Evolutionary conservation across 164 flowering plant species (phyloP).

Genomic region (Magnolia changhungtana): DNA sequence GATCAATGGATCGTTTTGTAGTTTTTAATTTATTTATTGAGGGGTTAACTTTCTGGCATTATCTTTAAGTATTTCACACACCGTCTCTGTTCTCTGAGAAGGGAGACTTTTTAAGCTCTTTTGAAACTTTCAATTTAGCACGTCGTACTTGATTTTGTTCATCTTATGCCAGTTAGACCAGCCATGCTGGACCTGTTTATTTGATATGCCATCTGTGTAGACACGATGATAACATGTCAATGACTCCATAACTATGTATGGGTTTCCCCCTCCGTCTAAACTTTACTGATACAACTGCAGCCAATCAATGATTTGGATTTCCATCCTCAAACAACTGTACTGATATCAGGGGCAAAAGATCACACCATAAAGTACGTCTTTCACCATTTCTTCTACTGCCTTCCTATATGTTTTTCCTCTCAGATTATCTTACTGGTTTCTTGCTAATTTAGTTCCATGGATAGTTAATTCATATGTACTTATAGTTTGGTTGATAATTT

Average conservation of each 20-base stretch:
- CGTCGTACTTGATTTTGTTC: neutral
- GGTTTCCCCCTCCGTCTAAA: neutral
- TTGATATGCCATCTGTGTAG: neutral
- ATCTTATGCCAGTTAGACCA: neutral
- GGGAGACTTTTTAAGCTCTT: neutral
- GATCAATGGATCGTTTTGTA: no score
- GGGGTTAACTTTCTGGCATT: no score
- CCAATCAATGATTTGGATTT: slow-evolving; percentile 90
- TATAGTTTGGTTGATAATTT: no score
- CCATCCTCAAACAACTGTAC: slow-evolving; percentile 66
- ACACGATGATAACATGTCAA: neutral
- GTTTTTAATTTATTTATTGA: no score
- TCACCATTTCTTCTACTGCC: neutral
- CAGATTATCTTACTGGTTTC: neutral
- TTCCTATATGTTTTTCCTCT: neutral
- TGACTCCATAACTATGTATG: neutral
- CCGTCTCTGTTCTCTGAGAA: neutral
- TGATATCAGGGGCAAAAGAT: slow-evolving; percentile 86
- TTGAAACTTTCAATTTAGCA: no score
- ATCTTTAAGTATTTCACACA: no score
- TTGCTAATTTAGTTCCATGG: neutral
- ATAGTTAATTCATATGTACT: neutral
- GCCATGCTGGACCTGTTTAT: neutral
- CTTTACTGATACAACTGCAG: slow-evolving; percentile 41
- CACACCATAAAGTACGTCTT: slow-evolving; percentile 67